Evolutionary conservation across 108 stramenopile species (phyloP).

Genomic region (Skeletonema potamos): DNA sequence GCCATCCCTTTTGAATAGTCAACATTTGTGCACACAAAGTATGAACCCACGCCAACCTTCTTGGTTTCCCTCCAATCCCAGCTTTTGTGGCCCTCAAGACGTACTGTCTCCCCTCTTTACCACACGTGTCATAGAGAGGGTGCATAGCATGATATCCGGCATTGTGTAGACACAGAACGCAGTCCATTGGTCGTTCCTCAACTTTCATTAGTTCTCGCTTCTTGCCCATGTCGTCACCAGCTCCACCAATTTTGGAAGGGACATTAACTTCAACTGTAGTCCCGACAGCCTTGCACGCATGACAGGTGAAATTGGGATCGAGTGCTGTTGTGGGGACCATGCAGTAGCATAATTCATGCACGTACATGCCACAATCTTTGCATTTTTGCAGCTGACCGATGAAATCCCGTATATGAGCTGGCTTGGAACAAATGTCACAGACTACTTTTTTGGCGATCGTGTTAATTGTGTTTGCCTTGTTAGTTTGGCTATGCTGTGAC

Average conservation of each 20-base stretch:
- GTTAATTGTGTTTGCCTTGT: too few relatives aligned
- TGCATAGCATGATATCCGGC: constrained; percentile 62
- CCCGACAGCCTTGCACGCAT: constrained; percentile 51
- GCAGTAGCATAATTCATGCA: constrained; percentile 60
- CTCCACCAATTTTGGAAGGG: constrained; percentile 31
- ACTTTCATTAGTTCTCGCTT: constrained; percentile 29
- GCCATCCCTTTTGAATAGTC: constrained; percentile 11
- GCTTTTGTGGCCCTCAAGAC: constrained; percentile 11
- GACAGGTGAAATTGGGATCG: constrained; percentile 47
- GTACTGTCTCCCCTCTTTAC: constrained; percentile 40
- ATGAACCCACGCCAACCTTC: constrained; percentile 56
- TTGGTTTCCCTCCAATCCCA: constrained; percentile 9
- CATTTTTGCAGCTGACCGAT: constrained; percentile 43
- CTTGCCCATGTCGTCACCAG: constrained; percentile 15
- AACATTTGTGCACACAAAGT: constrained; percentile 42
- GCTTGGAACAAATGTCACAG: constrained; percentile 3
- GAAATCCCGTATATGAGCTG: background rate
- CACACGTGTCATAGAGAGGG: constrained; percentile 49
- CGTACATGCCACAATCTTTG: constrained; percentile 29
- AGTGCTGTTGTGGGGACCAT: constrained; percentile 4
- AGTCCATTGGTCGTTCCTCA: constrained; percentile 49
- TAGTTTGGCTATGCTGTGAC: background rate
- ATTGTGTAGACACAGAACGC: constrained; percentile 47
- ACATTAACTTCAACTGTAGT: constrained; percentile 39
- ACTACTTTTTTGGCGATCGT: too few relatives aligned